Conservation (phyloP, 1,284 basidiomycete species). For the Melampsora medusae region DNA sequence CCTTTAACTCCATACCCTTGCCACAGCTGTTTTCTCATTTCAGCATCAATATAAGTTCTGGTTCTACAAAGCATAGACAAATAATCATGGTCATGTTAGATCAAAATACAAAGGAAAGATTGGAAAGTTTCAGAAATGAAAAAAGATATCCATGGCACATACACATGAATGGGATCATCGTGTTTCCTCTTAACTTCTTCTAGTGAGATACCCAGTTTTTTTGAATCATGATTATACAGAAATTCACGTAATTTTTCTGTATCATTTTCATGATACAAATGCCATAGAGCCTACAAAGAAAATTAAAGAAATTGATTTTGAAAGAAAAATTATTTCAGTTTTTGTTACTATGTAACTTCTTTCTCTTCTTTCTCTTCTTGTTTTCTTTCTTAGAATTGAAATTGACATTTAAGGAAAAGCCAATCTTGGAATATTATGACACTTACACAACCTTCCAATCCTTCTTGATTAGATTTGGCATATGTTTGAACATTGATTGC, state of each 20-base stretch:
- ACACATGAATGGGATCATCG: constrained; percentile 42
- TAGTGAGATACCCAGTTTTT: constrained; percentile 1
- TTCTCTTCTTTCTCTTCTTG: background rate
- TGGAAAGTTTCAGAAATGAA: background rate
- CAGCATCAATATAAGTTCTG: constrained; percentile 48
- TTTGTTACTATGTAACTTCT: too few relatives aligned
- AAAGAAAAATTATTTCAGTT: background rate
- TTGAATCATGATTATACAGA: constrained; percentile 46
- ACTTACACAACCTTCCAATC: constrained; percentile 46
- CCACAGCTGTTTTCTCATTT: constrained; percentile 48
- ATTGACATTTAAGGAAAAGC: background rate
- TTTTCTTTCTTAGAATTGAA: background rate
- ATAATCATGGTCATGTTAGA: too few relatives aligned
- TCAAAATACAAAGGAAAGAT: too few relatives aligned
- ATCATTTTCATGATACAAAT: constrained; percentile 51
- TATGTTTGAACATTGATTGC: constrained; percentile 52
- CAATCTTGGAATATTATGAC: constrained; percentile 10
- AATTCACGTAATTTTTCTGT: constrained; percentile 48
- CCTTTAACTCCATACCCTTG: constrained; percentile 48
- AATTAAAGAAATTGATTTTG: background rate
- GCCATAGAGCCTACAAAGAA: constrained; percentile 48
- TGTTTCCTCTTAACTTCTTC: constrained; percentile 19
- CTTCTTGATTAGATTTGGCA: constrained; percentile 41
- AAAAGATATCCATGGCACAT: background rate
- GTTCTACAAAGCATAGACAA: constrained; percentile 48